Percentiles rank a stretch among this genome's conserved stretches.
Evolutionary conservation across 2,329 filamentous ascomycete genomes (phyloP).

Genomic region (Fusarium temperatum): DNA sequence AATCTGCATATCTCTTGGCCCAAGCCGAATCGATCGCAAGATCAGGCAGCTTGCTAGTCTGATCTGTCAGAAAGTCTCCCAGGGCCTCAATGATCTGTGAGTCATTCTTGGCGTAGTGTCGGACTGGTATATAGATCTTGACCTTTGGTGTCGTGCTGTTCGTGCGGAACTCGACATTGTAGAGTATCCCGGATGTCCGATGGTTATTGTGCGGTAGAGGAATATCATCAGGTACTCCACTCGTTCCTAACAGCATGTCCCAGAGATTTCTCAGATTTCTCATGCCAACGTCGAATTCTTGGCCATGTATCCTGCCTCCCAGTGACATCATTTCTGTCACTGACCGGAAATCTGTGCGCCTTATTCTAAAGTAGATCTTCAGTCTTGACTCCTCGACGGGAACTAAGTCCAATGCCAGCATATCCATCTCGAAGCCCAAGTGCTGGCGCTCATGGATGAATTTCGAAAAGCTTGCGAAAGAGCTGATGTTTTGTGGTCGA

Average conservation of each 20-base stretch:
- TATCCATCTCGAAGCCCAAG: conserved; percentile 23
- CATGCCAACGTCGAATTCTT: conserved; percentile 18
- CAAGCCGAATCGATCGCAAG: rapidly evolving
- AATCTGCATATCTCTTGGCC: neutral
- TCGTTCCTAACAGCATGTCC: conserved; percentile 18
- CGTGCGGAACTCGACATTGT: conserved; percentile 45
- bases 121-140: conserved; percentile 49
- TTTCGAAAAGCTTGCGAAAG: neutral
- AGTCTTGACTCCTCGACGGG: conserved; percentile 42
- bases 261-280: conserved; percentile 31
- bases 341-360: conserved; percentile 43
- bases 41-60: neutral
- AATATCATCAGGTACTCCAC: conserved; percentile 3
- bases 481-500: neutral
- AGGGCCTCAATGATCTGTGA: neutral
- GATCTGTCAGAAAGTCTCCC: neutral
- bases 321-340: conserved; percentile 41
- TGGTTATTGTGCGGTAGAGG: conserved; percentile 33
- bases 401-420: conserved; percentile 49
- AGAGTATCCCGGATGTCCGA: conserved; percentile 48
- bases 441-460: neutral
- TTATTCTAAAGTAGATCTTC: conserved; percentile 49
- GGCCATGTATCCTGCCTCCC: conserved; percentile 17
- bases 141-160: conserved; percentile 30
- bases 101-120: conserved; percentile 44